Evolutionary conservation across 176 grass and related monocot species (phyloP).

Genomic region (Rhynchospora breviuscula): DNA sequence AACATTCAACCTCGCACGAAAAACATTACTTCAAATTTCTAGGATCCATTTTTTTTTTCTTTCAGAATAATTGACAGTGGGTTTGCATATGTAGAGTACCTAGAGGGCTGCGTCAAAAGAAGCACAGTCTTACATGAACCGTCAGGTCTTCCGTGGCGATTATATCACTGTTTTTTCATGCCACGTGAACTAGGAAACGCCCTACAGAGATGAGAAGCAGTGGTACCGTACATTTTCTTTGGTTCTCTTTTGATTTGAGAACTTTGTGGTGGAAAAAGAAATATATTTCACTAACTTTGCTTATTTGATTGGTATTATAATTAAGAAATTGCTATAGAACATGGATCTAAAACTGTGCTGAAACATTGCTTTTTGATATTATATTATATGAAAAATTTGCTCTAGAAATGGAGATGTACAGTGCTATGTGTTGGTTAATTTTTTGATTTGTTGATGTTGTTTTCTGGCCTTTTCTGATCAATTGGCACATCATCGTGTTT

Average conservation of each 20-base stretch:
- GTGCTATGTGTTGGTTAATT: too few species aligned
- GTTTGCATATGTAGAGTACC: slow-evolving; percentile 90
- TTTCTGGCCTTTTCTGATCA: background rate
- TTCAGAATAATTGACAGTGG: slow-evolving; percentile 19
- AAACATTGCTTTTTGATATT: too few species aligned
- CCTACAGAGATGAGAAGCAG: slow-evolving; percentile 84
- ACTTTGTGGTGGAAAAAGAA: background rate
- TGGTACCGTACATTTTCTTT: slow-evolving; percentile 21
- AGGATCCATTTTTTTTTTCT: too few species aligned
- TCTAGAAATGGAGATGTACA: too few species aligned
- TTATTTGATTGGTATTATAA: too few species aligned
- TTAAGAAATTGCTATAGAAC: too few species aligned
- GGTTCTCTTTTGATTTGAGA: too few species aligned
- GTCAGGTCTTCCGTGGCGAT: slow-evolving; percentile 70
- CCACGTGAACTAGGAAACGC: slow-evolving; percentile 66
- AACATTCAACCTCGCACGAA: too few species aligned
- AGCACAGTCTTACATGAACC: slow-evolving; percentile 97
- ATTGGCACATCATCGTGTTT: background rate
- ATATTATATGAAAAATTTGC: too few species aligned
- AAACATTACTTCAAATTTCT: too few species aligned
- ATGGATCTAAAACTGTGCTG: too few species aligned
- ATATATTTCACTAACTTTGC: background rate
- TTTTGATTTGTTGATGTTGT: background rate
- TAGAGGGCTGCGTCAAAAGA: slow-evolving; percentile 87
- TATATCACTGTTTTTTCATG: slow-evolving; percentile 92